Evolutionary conservation across 768 basidiomycete genomes (phyloP).

Genomic region (Macrocybe gigantea): DNA sequence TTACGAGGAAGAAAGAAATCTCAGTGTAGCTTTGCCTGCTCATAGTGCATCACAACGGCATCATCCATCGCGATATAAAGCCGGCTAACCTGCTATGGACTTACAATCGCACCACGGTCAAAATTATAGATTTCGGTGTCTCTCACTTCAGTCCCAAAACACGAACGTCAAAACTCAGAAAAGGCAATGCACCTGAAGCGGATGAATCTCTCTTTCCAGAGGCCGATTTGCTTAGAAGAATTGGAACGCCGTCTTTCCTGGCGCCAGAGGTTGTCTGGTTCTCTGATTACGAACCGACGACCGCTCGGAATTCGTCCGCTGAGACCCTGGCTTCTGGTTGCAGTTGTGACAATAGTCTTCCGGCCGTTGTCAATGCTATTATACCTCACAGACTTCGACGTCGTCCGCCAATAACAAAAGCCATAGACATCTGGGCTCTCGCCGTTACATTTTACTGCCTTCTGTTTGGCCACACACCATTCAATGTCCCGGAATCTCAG

Average conservation of each 20-base stretch:
- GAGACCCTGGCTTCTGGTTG: too few species aligned
- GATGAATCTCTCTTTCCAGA: conserved; percentile 59
- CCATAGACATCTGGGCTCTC: conserved; percentile 97
- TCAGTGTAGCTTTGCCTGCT: neutral
- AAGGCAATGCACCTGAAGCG: too few species aligned
- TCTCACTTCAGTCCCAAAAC: conserved; percentile 94
- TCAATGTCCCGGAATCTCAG: conserved; percentile 27
- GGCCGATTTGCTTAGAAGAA: conserved; percentile 81
- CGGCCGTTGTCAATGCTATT: conserved; percentile 4
- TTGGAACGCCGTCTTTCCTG: conserved; percentile 93
- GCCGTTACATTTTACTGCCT: conserved; percentile 95
- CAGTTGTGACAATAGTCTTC: neutral
- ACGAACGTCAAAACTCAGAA: conserved; percentile 52
- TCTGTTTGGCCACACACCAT: conserved; percentile 84
- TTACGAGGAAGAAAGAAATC: too few species aligned
- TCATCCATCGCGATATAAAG: conserved; percentile 99
- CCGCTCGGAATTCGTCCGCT: conserved; percentile 7
- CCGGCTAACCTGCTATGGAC: conserved; percentile 96
- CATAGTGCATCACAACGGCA: conserved; percentile 92
- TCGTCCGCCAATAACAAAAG: conserved; percentile 71
- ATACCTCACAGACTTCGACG: neutral
- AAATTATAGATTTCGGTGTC: conserved; percentile 97
- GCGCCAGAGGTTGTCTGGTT: conserved; percentile 93
- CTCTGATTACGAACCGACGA: conserved; percentile 22
- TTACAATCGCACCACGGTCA: conserved; percentile 79